phyloP scores from a whole-genome alignment of 306 rosid genomes.

The Luffa aegyptiaca region DNA sequence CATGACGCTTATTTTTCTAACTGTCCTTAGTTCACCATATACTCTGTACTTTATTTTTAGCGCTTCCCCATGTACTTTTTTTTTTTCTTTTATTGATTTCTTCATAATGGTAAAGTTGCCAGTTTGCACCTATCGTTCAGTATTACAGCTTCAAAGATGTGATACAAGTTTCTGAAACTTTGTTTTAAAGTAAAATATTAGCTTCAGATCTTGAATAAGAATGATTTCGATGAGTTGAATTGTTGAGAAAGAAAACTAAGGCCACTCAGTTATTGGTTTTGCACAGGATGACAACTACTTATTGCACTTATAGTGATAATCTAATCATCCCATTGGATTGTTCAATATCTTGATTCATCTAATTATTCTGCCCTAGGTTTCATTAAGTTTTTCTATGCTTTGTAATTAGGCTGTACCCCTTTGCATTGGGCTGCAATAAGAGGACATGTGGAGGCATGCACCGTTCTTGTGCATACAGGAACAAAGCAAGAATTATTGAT shows the following conservation, averaged over 20 bases:
- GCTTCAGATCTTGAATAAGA: neutral
- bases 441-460: conserved; percentile 72
- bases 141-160: neutral
- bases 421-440: conserved; percentile 89
- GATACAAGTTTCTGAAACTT: neutral
- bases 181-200: neutral
- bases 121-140: neutral
- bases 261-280: neutral
- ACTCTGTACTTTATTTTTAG: neutral
- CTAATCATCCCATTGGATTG: neutral
- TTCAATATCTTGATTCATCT: neutral
- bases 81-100: neutral
- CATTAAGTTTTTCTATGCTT: conserved; percentile 11
- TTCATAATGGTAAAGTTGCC: neutral
- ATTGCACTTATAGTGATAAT: neutral
- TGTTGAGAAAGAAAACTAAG: neutral
- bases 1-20: neutral
- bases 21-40: neutral
- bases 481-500: conserved; percentile 63
- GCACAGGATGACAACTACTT: neutral
- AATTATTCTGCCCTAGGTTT: neutral
- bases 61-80: neutral
- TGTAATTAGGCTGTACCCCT: conserved; percentile 71
- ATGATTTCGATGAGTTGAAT: neutral
- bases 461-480: conserved; percentile 89